Evolutionary conservation across 2,329 filamentous ascomycete genomes (phyloP).

Genomic region (Venturia asperata): DNA sequence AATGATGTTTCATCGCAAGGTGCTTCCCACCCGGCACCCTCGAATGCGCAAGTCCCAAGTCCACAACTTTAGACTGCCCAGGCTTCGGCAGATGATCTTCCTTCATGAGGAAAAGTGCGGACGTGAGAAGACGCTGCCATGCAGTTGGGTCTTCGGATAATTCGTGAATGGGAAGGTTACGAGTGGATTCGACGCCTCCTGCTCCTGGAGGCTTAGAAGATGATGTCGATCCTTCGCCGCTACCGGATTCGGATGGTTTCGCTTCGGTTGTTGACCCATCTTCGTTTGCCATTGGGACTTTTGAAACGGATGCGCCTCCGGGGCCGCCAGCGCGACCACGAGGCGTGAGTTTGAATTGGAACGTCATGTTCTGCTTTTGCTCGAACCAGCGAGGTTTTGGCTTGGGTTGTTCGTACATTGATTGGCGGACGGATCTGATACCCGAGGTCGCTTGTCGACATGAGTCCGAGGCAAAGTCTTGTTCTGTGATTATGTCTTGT

Average conservation of each 20-base stretch:
- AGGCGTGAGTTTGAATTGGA: constrained; percentile 18
- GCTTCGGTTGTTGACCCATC: constrained; percentile 13
- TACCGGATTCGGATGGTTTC: background rate
- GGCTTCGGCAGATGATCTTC: constrained; percentile 17
- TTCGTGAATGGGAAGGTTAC: constrained; percentile 15
- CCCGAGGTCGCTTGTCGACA: background rate
- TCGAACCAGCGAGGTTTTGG: constrained; percentile 16
- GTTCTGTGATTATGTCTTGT: constrained; percentile 11
- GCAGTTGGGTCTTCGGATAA: constrained; percentile 12
- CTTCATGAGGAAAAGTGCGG: constrained; percentile 18
- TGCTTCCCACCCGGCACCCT: constrained; percentile 13
- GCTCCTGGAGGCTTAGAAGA: constrained; percentile 4
- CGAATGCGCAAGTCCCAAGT: constrained; percentile 12
- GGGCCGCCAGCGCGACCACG: background rate
- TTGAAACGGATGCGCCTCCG: background rate
- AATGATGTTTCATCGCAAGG: constrained; percentile 18
- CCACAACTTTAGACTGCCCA: constrained; percentile 14
- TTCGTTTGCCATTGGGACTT: constrained; percentile 14
- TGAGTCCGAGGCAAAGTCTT: constrained; percentile 8
- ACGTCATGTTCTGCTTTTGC: constrained; percentile 14
- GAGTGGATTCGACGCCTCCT: background rate
- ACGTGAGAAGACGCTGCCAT: constrained; percentile 17
- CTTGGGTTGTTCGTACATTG: background rate
- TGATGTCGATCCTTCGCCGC: background rate
- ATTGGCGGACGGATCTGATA: constrained; percentile 13